Evolutionary conservation across 1,284 basidiomycete species (phyloP), one percentile per base, ranked within the genome.

Genomic region (Rugiboletus extremiorientalis): DNA sequence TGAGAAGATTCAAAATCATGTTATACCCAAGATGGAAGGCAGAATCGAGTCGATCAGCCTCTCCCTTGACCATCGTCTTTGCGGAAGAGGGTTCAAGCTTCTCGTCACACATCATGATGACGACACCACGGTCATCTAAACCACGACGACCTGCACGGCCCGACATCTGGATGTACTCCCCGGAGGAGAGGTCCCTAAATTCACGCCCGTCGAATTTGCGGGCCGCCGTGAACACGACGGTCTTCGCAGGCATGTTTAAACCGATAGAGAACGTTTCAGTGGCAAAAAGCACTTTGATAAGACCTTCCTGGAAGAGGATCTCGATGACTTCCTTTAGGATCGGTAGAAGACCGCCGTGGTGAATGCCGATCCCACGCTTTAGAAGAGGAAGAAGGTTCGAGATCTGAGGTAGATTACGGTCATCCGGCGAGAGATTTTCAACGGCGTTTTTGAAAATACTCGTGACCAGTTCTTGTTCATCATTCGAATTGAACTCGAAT

Each of bases 91-190:
- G 96, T 69, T 99, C 97, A 50, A 99, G 81, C 77, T 97, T 98
- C 77, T 98, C 95, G 74, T 99, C 96, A 72, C 92, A 94, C 97
- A 99, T 99, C 94, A 99, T 94, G 69, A 99, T 98, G 61, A 99
- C 97, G 55, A 99, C 95, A 61, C 97, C 97, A n/a, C 97, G 87
- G 63, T 98, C 96, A 72, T 99, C 97, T 56, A 99, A 78, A 45
- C 97, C 97, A 77, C 97, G 88, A 71, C 97, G 89, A 66, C 97
- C 97, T 7, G 97, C 97, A 63, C 97, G 92, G 55, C 97, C 97
- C 2, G 95, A 96, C 97, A 99, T 99, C 72, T 98, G 96, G 65
- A 97, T 96, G 74, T 98, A 98, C 79, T 98, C 96, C 60, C 94
- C 90, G 3, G 85, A 89, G 1, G 87, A 91, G 43, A 99, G 79